phyloP scores from a whole-genome alignment of 2,329 filamentous ascomycete species.

The Venturia aucupariae region DNA sequence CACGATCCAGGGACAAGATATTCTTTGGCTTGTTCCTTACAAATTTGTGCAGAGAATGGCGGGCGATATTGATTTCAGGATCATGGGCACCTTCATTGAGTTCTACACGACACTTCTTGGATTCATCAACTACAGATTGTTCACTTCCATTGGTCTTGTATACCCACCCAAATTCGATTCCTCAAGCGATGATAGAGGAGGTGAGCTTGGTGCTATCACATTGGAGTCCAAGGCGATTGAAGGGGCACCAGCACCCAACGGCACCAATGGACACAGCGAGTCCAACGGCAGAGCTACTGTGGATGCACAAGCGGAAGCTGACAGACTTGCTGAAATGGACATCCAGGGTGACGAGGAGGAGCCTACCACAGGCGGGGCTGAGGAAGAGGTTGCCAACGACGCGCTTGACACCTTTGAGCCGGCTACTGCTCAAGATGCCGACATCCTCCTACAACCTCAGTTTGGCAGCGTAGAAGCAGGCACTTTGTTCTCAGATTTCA shows the following conservation, averaged over 20 bases:
- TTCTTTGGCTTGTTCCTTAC: conserved; percentile 95
- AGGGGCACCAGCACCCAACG: conserved; percentile 22
- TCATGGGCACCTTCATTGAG: conserved; percentile 98
- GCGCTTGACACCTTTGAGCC: conserved; percentile 89
- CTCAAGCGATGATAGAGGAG: conserved; percentile 77
- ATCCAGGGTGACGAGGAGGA: conserved; percentile 26
- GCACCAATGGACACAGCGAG: conserved; percentile 11
- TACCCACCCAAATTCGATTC: conserved; percentile 93
- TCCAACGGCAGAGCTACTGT: conserved; percentile 26
- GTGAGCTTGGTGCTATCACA: conserved; percentile 83
- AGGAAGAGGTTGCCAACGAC: conserved; percentile 28
- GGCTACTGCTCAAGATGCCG: conserved; percentile 64
- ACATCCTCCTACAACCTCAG: conserved; percentile 73
- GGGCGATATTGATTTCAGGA: conserved; percentile 92
- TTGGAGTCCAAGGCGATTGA: conserved; percentile 54
- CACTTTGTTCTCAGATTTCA: conserved; percentile 78
- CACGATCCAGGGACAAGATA: conserved; percentile 91
- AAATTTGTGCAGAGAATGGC: conserved; percentile 94
- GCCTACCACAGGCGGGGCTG: conserved; percentile 23
- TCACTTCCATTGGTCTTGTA: conserved; percentile 81
- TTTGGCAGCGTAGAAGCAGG: conserved; percentile 56
- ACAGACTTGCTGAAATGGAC: conserved; percentile 31
- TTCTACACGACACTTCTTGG: conserved; percentile 96
- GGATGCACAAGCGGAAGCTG: conserved; percentile 38
- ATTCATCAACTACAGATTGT: conserved; percentile 93